phyloP scores from a whole-genome alignment of 177 flowering plant species.

The Vitis hybrid region DNA sequence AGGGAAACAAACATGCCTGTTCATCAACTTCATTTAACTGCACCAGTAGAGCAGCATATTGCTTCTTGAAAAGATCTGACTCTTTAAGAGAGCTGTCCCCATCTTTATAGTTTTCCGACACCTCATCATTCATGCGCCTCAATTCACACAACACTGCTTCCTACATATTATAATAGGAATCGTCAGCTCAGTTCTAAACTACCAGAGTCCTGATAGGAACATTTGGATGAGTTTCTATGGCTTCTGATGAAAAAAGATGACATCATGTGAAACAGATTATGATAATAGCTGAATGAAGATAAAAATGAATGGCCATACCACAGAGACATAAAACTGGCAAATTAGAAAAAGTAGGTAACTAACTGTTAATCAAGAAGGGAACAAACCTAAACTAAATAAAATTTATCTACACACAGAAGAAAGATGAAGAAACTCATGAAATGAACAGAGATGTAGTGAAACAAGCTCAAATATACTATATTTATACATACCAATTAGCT shows the following conservation, averaged over 20 bases:
- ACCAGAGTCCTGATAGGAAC: background rate
- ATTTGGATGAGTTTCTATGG: background rate
- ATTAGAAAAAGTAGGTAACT: no score
- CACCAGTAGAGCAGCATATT: constrained; percentile 52
- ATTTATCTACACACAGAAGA: no score
- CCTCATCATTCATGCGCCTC: constrained; percentile 64
- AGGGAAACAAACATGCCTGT: constrained; percentile 37
- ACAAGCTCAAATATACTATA: no score
- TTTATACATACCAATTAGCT: no score
- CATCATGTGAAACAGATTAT: no score
- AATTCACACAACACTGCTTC: constrained; percentile 60
- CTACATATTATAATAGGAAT: constrained; percentile 28
- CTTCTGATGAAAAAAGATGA: background rate
- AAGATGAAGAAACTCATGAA: no score
- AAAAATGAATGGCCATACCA: no score
- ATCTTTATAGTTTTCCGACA: constrained; percentile 38
- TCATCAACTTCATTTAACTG: constrained; percentile 57
- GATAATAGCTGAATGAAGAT: no score
- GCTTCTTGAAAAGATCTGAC: constrained; percentile 49
- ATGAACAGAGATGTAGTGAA: no score
- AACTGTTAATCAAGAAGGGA: no score
- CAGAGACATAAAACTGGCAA: no score
- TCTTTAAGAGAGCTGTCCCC: constrained; percentile 40
- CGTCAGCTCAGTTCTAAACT: background rate
- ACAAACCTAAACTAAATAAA: no score